Conservation (phyloP, 2,329 filamentous ascomycete species). For the Xylariaceae sp. region DNA sequence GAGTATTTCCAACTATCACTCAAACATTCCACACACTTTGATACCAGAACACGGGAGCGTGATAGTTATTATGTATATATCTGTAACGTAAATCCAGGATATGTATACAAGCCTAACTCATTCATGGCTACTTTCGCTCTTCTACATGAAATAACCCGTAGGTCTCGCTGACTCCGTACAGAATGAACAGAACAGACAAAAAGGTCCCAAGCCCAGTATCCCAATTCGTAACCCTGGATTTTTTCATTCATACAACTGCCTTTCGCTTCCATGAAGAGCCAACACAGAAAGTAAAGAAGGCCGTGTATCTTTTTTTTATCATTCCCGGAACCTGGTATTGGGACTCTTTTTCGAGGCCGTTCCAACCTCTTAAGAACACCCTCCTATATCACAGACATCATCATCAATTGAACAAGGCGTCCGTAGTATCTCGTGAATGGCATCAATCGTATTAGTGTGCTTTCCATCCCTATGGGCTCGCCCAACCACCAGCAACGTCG, state of each 20-base stretch:
- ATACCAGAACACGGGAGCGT: too few species aligned
- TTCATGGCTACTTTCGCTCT: conserved; percentile 8
- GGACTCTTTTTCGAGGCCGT: background rate
- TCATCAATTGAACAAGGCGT: background rate
- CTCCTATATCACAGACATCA: background rate
- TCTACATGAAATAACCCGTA: conserved; percentile 15
- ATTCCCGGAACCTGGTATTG: background rate
- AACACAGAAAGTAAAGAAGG: background rate
- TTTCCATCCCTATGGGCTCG: conserved; percentile 34
- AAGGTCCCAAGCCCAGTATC: conserved; percentile 14
- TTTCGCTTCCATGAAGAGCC: conserved; percentile 6
- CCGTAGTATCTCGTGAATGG: background rate
- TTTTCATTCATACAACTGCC: conserved; percentile 7
- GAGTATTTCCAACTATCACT: too few species aligned
- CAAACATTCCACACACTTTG: too few species aligned
- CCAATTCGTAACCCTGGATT: conserved; percentile 20
- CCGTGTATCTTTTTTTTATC: background rate
- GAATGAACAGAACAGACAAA: conserved; percentile 9
- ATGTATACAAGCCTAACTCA: conserved; percentile 15
- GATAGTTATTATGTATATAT: conserved; percentile 13
- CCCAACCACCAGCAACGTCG: conserved; percentile 92
- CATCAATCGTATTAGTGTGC: conserved; percentile 5
- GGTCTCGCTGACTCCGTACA: conserved; percentile 12
- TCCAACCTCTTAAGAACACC: background rate
- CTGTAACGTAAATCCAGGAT: conserved; percentile 15